Conservation (phyloP, 2,329 filamentous ascomycete genomes). For the Phialocephala sp. region DNA sequence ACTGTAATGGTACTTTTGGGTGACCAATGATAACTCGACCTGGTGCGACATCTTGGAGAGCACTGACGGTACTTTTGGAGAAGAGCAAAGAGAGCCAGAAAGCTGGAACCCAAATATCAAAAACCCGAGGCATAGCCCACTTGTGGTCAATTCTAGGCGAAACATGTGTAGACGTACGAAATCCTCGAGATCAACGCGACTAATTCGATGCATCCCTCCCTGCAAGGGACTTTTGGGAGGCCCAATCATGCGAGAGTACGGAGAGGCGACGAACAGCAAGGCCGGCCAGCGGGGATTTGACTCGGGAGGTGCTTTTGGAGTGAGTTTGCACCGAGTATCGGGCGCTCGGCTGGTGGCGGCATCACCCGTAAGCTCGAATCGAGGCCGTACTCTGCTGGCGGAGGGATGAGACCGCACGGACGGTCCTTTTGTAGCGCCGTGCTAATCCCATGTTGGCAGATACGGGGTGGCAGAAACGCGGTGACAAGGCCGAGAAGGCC, state of each 20-base stretch:
- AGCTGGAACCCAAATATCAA: too few relatives aligned
- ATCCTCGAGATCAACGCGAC: background rate
- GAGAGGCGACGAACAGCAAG: background rate
- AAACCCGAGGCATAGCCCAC: too few relatives aligned
- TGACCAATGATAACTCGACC: background rate
- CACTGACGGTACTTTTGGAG: background rate
- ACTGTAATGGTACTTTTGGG: conserved; percentile 9
- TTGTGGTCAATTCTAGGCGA: too few relatives aligned
- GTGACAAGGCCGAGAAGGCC: background rate
- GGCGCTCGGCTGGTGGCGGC: background rate
- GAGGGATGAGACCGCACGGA: too few relatives aligned
- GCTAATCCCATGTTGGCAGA: background rate
- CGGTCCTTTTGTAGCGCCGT: background rate
- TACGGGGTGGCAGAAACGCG: background rate
- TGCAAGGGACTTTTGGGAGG: background rate
- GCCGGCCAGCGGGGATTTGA: background rate
- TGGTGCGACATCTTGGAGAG: too few relatives aligned
- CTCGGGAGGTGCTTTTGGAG: background rate
- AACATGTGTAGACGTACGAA: background rate
- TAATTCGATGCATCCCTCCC: background rate
- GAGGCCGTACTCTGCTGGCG: too few relatives aligned
- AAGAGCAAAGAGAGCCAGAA: too few relatives aligned
- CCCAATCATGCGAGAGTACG: background rate
- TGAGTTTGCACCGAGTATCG: background rate
- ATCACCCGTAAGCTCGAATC: background rate